Evolutionary conservation across 1,284 basidiomycete species (phyloP).

Genomic region (Ceratobasidium sp.): DNA sequence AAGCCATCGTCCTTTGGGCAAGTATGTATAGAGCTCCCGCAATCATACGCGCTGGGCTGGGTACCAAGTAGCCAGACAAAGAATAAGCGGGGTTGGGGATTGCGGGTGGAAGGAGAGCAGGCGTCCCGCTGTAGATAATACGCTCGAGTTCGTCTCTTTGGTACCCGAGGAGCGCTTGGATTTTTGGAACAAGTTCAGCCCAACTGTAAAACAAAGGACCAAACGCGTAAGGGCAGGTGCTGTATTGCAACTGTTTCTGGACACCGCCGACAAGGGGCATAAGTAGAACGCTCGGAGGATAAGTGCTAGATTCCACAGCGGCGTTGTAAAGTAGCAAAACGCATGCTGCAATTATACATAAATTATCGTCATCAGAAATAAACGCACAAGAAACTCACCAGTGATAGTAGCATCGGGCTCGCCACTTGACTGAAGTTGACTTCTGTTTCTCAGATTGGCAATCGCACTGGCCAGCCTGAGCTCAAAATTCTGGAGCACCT

Average conservation of each 20-base stretch:
- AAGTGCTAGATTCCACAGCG: background rate
- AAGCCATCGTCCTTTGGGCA: background rate
- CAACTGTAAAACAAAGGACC: no score
- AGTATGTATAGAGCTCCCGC: background rate
- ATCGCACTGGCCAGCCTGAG: background rate
- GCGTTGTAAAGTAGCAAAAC: background rate
- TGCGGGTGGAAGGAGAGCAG: background rate
- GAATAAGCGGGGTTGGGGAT: background rate
- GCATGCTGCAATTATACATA: background rate
- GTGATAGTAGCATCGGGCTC: background rate
- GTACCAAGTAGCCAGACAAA: background rate
- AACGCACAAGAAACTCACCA: background rate
- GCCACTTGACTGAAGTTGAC: background rate
- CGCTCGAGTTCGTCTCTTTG: background rate
- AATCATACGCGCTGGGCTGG: background rate
- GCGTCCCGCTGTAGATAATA: background rate
- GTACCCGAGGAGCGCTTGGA: background rate
- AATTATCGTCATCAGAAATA: background rate
- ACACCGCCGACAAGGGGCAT: background rate
- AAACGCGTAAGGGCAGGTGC: no score
- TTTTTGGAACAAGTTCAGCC: no score
- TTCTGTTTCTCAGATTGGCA: background rate
- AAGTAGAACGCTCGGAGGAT: background rate
- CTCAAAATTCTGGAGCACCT: background rate
- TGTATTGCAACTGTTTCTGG: no score